Conservation (phyloP, 495 filamentous ascomycete genomes). For the Aspergillus avenaceus region DNA sequence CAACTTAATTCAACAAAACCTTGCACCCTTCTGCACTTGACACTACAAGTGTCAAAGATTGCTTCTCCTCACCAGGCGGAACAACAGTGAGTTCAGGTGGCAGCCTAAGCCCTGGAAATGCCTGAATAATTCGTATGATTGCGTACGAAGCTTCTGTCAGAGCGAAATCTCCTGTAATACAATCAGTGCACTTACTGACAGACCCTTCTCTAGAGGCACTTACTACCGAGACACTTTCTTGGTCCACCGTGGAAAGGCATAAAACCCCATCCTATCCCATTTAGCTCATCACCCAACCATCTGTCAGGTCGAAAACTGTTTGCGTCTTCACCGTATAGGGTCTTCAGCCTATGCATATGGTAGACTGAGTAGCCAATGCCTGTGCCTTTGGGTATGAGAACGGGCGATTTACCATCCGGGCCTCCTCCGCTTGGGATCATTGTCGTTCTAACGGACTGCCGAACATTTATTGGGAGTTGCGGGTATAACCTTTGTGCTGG, state of each 20-base stretch:
- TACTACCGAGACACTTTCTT: background rate
- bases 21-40: too few relatives aligned
- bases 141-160: too few relatives aligned
- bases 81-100: too few relatives aligned
- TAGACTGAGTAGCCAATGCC: slow-evolving; percentile 23
- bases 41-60: too few relatives aligned
- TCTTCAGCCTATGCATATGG: slow-evolving; percentile 29
- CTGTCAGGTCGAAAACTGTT: slow-evolving; percentile 59
- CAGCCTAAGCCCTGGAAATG: too few relatives aligned
- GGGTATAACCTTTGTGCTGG: slow-evolving; percentile 61
- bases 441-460: slow-evolving; percentile 63
- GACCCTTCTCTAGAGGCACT: too few relatives aligned
- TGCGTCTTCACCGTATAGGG: slow-evolving; percentile 53
- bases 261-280: background rate
- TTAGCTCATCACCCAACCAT: slow-evolving; percentile 36
- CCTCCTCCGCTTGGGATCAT: slow-evolving; percentile 70
- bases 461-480: slow-evolving; percentile 69
- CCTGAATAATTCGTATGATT: too few relatives aligned
- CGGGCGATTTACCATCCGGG: slow-evolving; percentile 56
- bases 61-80: too few relatives aligned
- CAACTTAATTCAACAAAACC: too few relatives aligned
- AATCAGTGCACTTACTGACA: too few relatives aligned
- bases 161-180: too few relatives aligned
- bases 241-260: background rate
- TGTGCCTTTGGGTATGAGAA: slow-evolving; percentile 57